phyloP scores from a whole-genome alignment of 2,329 filamentous ascomycete species.

The Fusarium tricinctum region DNA sequence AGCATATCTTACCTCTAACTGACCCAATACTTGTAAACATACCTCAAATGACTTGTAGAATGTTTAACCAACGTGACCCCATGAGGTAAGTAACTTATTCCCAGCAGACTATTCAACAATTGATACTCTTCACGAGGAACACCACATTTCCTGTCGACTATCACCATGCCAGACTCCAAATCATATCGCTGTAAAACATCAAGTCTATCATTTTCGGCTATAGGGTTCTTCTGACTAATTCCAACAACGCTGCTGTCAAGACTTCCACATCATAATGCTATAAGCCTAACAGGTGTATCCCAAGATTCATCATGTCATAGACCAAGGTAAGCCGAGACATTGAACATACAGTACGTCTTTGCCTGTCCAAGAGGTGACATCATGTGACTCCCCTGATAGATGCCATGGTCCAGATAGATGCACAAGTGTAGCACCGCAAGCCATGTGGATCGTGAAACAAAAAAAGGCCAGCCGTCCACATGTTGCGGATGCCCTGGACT shows the following conservation, averaged over 20 bases:
- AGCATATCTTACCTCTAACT: too few relatives aligned
- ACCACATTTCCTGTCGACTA: background rate
- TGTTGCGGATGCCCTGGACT: conserved; percentile 29
- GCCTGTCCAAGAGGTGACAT: conserved; percentile 30
- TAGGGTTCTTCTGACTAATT: background rate
- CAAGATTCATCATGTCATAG: conserved; percentile 7
- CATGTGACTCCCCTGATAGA: conserved; percentile 25
- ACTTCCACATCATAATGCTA: conserved; percentile 4
- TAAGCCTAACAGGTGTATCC: conserved; percentile 1
- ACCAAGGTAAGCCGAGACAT: conserved; percentile 18
- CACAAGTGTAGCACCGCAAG: conserved; percentile 24
- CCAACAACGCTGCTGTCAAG: conserved; percentile 5
- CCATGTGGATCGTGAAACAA: conserved; percentile 30
- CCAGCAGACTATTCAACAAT: background rate
- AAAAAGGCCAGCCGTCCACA: conserved; percentile 30
- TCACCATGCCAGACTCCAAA: background rate
- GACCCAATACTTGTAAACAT: too few relatives aligned
- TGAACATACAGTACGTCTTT: conserved; percentile 20
- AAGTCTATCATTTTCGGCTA: conserved; percentile 28
- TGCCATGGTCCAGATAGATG: conserved; percentile 33
- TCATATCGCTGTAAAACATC: conserved; percentile 2
- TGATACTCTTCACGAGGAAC: background rate
- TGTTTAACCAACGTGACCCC: too few relatives aligned
- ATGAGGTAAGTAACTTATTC: too few relatives aligned
- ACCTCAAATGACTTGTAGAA: too few relatives aligned